A percentile compares a stretch with the other conserved stretches of the same genome.
phyloP scores from a whole-genome alignment of 371 early-diverging fungal species.

The Rhizopus arrhizus region DNA sequence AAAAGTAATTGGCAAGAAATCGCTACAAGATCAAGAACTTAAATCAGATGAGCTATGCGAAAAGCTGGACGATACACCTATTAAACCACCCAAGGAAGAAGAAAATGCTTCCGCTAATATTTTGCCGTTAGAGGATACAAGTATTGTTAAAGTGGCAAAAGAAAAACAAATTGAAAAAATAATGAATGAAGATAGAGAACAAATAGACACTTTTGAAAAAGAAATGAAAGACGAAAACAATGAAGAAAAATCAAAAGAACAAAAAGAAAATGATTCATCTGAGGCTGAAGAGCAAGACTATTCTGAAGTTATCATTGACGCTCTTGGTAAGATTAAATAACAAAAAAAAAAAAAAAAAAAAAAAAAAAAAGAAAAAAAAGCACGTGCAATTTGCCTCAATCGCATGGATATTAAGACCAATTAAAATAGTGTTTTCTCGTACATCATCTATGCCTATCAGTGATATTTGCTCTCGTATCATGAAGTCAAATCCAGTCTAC shows the following conservation, averaged over 20 bases:
- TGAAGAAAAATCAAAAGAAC: not conserved
- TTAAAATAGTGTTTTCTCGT: conserved; percentile 41
- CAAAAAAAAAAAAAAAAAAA: not conserved
- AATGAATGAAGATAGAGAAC: conserved; percentile 4
- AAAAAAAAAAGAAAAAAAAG: not conserved
- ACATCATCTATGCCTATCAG: conserved; percentile 54
- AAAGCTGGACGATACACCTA: no score
- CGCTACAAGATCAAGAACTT: not conserved
- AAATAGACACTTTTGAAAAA: conserved; percentile 1
- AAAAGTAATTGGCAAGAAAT: not conserved
- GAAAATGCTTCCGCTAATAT: no score
- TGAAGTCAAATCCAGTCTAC: conserved; percentile 43
- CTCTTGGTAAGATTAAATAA: conserved; percentile 38
- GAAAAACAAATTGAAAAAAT: conserved; percentile 12
- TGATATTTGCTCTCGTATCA: conserved; percentile 53
- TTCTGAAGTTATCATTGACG: conserved; percentile 52
- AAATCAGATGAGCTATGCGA: no score
- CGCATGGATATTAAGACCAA: not conserved
- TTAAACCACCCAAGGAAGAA: no score
- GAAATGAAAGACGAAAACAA: conserved; percentile 5
- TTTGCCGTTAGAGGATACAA: no score
- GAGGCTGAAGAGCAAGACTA: conserved; percentile 28
- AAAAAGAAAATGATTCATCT: conserved; percentile 8
- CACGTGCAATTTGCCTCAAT: not conserved
- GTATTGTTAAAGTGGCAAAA: not conserved